A percentile compares a stretch with the other conserved stretches of the same genome.
Evolutionary conservation across 1,139 yeast species (phyloP).

Genomic region (Taphrina populina): DNA sequence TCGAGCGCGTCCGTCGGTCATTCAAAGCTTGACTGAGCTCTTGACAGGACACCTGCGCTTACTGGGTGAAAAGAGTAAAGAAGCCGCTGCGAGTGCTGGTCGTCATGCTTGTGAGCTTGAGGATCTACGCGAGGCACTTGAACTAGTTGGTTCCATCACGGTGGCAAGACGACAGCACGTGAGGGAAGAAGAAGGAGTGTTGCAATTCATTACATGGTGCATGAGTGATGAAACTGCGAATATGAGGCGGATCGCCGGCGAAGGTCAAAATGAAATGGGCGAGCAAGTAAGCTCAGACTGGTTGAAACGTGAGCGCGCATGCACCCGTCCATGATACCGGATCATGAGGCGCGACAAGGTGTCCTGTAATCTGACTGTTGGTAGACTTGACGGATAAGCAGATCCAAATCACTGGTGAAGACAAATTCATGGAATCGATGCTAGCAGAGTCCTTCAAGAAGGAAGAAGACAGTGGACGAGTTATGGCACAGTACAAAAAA

Average conservation of each 20-base stretch:
- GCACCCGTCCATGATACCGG: background rate
- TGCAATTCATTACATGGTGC: constrained; percentile 57
- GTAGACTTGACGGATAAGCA: constrained; percentile 29
- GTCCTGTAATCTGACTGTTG: background rate
- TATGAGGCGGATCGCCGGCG: constrained; percentile 35
- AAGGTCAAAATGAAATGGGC: constrained; percentile 24
- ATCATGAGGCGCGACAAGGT: background rate
- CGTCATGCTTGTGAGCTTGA: constrained; percentile 49
- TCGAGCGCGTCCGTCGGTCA: constrained; percentile 59
- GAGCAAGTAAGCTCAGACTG: constrained; percentile 32
- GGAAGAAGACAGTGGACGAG: too few species aligned
- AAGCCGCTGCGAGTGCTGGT: constrained; percentile 50
- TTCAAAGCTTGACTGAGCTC: constrained; percentile 64
- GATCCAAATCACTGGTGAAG: constrained; percentile 21
- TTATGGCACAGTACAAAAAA: too few species aligned
- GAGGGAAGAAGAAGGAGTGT: constrained; percentile 44
- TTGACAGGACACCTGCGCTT: constrained; percentile 57
- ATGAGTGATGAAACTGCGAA: constrained; percentile 38
- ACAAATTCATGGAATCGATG: constrained; percentile 13
- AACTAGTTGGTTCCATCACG: constrained; percentile 52
- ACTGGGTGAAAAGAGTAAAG: constrained; percentile 46
- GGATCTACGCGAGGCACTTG: constrained; percentile 58
- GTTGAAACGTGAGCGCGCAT: constrained; percentile 27
- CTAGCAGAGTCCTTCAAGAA: constrained; percentile 1
- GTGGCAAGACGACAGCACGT: constrained; percentile 50